These are phyloP conservation scores for Annona cherimola DNA, from an alignment of 164 flowering plant species.

Conservation along the genomic window DNA sequence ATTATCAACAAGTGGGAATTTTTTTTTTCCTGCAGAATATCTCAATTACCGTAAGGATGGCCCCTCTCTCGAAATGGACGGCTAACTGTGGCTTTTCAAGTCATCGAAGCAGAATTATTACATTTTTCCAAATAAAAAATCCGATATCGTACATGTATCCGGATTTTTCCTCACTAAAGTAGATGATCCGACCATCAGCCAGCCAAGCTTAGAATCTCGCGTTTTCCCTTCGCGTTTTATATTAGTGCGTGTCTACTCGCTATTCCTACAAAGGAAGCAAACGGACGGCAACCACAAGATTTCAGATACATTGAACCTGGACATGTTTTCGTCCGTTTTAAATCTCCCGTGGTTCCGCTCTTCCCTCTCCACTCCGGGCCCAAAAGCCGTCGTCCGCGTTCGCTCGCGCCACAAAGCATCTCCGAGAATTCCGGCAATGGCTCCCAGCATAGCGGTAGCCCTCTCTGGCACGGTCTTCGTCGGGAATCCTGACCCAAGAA, in stretches of 20 bases:
- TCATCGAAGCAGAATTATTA: too few species aligned
- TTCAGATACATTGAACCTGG: constrained; percentile 8
- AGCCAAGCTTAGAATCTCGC: too few species aligned
- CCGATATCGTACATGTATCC: too few species aligned
- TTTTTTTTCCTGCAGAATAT: too few species aligned
- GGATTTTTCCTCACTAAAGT: too few species aligned
- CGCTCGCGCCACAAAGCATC: too few species aligned
- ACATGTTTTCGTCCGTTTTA: neutral
- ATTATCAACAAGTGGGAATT: too few species aligned
- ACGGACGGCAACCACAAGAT: neutral
- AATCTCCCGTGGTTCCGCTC: neutral
- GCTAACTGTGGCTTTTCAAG: too few species aligned
- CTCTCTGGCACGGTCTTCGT: neutral
- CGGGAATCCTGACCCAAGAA: neutral
- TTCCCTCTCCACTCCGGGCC: neutral
- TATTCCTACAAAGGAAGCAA: neutral
- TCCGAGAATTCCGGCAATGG: constrained; percentile 1
- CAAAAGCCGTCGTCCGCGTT: neutral
- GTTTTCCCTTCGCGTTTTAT: neutral
- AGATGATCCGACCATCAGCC: too few species aligned
- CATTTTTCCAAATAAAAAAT: too few species aligned
- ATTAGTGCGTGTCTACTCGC: neutral
- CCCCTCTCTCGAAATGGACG: too few species aligned
- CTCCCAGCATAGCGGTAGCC: constrained; percentile 4
- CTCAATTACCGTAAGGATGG: too few species aligned